These are phyloP conservation scores for Canna indica DNA, from an alignment of 176 grass and related monocot species.

Conservation along the genomic window DNA sequence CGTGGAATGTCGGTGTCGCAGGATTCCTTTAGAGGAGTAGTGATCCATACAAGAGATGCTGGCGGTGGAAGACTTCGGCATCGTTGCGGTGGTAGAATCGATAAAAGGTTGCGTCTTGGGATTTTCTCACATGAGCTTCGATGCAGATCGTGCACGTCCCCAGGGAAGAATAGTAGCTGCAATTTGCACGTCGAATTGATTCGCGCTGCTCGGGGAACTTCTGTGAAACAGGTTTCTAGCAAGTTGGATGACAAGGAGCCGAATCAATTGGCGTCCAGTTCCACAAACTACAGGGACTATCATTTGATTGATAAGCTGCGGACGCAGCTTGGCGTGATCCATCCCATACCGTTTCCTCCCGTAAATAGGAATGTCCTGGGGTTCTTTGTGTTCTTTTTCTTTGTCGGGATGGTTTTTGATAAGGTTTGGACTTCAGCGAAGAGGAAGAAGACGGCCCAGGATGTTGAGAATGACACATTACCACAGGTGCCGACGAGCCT, in stretches of 20 bases:
- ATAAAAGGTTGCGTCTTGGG: too few species aligned
- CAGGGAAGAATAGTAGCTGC: too few species aligned
- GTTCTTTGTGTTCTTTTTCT: slow-evolving; percentile 95
- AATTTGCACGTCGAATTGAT: too few species aligned
- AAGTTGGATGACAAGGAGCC: slow-evolving; percentile 9
- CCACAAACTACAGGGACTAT: slow-evolving; percentile 49
- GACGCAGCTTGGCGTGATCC: slow-evolving; percentile 87
- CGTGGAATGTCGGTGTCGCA: too few species aligned
- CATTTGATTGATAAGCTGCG: slow-evolving; percentile 82
- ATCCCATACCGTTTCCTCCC: slow-evolving; percentile 71
- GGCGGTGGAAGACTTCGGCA: too few species aligned
- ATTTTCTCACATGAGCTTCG: too few species aligned
- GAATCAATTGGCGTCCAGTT: slow-evolving; percentile 25
- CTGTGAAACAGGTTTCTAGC: too few species aligned
- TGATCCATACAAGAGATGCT: too few species aligned
- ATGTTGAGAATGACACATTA: slow-evolving; percentile 69
- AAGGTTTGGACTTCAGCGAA: slow-evolving; percentile 71
- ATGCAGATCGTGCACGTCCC: too few species aligned
- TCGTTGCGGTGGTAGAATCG: too few species aligned
- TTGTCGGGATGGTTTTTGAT: slow-evolving; percentile 78
- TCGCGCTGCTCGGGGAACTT: too few species aligned
- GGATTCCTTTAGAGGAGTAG: too few species aligned
- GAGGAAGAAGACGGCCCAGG: slow-evolving; percentile 47
- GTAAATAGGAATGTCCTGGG: slow-evolving; percentile 47
- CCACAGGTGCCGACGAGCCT: slow-evolving; percentile 92